Base-by-base conservation (phyloP, 768 basidiomycete genomes). In the Termitomyces sp. region DNA sequence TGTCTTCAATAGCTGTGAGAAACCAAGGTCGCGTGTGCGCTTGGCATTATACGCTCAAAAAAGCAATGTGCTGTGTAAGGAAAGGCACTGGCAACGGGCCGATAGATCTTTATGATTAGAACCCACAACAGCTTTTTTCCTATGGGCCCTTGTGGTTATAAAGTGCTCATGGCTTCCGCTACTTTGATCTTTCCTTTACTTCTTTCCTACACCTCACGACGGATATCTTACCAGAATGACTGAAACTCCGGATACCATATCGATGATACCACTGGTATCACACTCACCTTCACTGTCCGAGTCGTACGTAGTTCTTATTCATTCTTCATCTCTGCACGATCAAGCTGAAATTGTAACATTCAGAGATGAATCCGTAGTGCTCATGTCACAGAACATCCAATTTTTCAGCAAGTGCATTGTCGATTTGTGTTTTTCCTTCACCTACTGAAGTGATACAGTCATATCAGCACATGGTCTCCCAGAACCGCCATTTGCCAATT, bases 371-470 rank as follows among this genome's bases (percentile, higher is more conserved):
- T 39, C 45, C 5, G 1, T 51, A 14, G 5, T 23, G 11, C 30
- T 41, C 35, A 23, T 27, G 25, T 3, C 12, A 5, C 39, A 52
- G 11, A 63, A 63, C 34, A 55, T 63, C 37, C 62, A 63, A 53
- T 63, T 63, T 19, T 61, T 57, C 54, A 57, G 62, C 59, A 21
- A 39, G 57, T 51, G 25, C 17, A 21, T 21, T 23, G 40, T 42
- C 12, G 14, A 44, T 45, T 37, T 55, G 17, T 25, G 11, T 16
- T 19, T 19, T 21, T 19, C 14, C 19, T 8, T 14, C 27, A 14
- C 43, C 23, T 11, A 57, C n/a, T 37, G 40, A 5, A 21, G 7
- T 7, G 6, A 3, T 32, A 14, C 11, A 63, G 62, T 63, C 12
- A 17, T 28, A 11, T 44, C 51, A 3, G 57, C 59, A 9, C 9